phyloP scores from a whole-genome alignment of 805 yeast species.

The Martiniozyma abietophila region DNA sequence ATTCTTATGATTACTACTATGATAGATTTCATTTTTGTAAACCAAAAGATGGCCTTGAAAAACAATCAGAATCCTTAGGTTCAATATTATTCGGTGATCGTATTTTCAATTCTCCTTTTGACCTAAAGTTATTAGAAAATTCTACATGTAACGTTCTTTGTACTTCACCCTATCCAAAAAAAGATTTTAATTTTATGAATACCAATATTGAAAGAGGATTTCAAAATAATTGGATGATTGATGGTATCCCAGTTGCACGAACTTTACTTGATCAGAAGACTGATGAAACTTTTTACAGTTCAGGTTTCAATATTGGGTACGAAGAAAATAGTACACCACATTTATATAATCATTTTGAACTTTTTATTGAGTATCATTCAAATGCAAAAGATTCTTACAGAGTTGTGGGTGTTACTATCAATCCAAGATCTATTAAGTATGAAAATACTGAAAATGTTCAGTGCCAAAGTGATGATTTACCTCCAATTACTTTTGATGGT shows the following conservation, averaged over 20 bases:
- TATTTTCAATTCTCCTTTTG: conserved; percentile 86
- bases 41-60: conserved; percentile 56
- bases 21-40: conserved; percentile 75
- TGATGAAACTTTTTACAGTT: conserved; percentile 54
- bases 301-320: conserved; percentile 74
- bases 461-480: conserved; percentile 21
- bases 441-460: conserved; percentile 9
- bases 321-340: conserved; percentile 44
- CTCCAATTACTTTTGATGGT: conserved; percentile 40
- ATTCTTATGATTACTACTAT: conserved; percentile 77
- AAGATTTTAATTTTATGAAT: conserved; percentile 69
- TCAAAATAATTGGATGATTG: conserved; percentile 85
- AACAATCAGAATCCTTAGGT: conserved; percentile 85
- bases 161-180: conserved; percentile 43
- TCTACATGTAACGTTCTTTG: conserved; percentile 65
- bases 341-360: conserved; percentile 73
- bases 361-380: conserved; percentile 74
- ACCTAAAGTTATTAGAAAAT: conserved; percentile 67
- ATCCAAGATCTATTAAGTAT: conserved; percentile 46
- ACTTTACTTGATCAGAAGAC: conserved; percentile 48
- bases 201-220: conserved; percentile 75
- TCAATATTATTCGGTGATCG: conserved; percentile 93
- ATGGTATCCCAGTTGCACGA: conserved; percentile 89
- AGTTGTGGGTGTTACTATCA: conserved; percentile 83
- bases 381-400: conserved; percentile 60